Evolutionary conservation across 2,329 filamentous ascomycete genomes (phyloP).

Genomic region (Parascedosporium putredinis): DNA sequence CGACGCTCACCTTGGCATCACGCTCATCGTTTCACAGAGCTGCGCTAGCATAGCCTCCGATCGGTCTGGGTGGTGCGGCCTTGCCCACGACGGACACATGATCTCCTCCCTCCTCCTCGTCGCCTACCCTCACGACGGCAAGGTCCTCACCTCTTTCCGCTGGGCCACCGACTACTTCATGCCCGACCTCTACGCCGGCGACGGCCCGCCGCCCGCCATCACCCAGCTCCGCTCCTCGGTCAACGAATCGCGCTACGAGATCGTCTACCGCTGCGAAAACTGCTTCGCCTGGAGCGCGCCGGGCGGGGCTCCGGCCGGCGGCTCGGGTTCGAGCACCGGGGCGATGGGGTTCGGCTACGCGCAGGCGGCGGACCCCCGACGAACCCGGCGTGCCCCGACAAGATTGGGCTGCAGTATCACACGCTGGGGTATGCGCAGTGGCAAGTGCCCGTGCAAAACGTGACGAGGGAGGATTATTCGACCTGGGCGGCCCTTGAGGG

Average conservation of each 20-base stretch:
- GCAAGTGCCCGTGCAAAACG: not conserved
- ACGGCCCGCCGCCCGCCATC: conserved; percentile 26
- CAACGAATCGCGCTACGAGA: conserved; percentile 46
- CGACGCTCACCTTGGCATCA: too few relatives aligned
- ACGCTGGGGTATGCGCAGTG: conserved; percentile 2
- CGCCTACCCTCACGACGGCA: conserved; percentile 42
- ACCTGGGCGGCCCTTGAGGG: not conserved
- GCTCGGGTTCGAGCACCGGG: conserved; percentile 32
- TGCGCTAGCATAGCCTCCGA: conserved; percentile 14
- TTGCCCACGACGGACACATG: conserved; percentile 45
- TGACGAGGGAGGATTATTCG: not conserved
- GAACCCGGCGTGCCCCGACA: conserved; percentile 31
- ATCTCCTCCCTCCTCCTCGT: conserved; percentile 46
- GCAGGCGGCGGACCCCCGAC: conserved; percentile 33
- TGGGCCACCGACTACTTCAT: conserved; percentile 48
- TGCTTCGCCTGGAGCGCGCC: conserved; percentile 37
- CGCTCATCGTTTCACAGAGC: conserved; percentile 6
- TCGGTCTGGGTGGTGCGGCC: conserved; percentile 45
- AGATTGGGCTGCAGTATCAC: conserved; percentile 18
- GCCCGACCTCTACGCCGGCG: conserved; percentile 48
- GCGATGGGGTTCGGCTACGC: conserved; percentile 45
- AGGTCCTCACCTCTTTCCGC: conserved; percentile 47
- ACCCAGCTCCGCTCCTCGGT: conserved; percentile 49
- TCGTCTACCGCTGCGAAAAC: conserved; percentile 30
- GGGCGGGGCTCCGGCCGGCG: conserved; percentile 26